These are phyloP conservation scores for Penicillium sp. DNA, from an alignment of 2,329 filamentous ascomycete genomes.

Conservation along the genomic window DNA sequence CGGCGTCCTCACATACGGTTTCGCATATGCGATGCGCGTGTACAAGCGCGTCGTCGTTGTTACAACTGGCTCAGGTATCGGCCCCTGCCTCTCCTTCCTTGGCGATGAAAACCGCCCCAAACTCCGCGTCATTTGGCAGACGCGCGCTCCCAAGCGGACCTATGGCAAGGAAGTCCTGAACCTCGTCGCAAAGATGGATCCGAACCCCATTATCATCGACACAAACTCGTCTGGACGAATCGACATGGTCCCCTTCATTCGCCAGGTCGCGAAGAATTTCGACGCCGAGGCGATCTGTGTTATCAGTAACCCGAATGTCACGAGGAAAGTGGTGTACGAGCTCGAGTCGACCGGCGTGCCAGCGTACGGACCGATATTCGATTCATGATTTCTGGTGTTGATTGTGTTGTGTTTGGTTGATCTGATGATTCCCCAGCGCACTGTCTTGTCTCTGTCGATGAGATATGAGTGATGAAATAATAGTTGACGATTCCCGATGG, in stretches of 20 bases:
- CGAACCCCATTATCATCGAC: constrained; percentile 69
- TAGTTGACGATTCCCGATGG: background rate
- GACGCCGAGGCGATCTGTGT: constrained; percentile 72
- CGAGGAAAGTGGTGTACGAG: constrained; percentile 70
- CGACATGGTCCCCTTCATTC: constrained; percentile 64
- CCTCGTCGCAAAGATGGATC: constrained; percentile 62
- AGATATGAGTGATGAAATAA: background rate
- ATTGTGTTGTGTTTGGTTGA: background rate
- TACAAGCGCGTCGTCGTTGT: constrained; percentile 70
- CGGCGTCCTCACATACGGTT: constrained; percentile 69
- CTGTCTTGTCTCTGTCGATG: background rate
- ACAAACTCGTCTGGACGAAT: constrained; percentile 64
- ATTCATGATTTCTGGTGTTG: constrained; percentile 53
- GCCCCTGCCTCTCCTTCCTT: constrained; percentile 68
- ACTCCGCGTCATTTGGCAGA: constrained; percentile 71
- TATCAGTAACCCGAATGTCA: constrained; percentile 72
- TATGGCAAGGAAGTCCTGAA: constrained; percentile 65
- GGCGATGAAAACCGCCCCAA: constrained; percentile 50
- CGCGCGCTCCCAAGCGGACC: constrained; percentile 64
- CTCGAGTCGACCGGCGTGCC: constrained; percentile 69
- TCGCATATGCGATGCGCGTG: constrained; percentile 69
- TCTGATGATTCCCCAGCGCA: background rate
- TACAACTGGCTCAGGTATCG: constrained; percentile 75
- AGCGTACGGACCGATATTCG: constrained; percentile 76
- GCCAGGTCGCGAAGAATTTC: constrained; percentile 53